phyloP scores from a whole-genome alignment of 1,284 basidiomycete genomes.

The Taiwanofungus camphoratus region DNA sequence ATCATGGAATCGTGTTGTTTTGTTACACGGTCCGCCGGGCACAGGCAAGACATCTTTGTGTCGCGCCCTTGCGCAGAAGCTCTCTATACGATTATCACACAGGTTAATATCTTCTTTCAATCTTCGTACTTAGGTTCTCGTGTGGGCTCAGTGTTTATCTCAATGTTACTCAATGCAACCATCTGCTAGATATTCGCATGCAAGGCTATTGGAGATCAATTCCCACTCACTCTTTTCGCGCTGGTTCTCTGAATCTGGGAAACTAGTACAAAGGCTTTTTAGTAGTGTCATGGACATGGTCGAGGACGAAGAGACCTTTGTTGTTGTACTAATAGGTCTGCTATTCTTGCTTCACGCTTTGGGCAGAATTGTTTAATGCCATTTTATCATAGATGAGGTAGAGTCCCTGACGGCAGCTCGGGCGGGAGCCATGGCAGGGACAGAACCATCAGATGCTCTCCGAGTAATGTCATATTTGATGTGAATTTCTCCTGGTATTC shows the following conservation, averaged over 20 bases:
- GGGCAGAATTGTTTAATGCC: too few species aligned
- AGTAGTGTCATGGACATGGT: constrained; percentile 82
- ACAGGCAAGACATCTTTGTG: constrained; percentile 98
- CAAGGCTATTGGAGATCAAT: constrained; percentile 94
- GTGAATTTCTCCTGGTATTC: background rate
- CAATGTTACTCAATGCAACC: background rate
- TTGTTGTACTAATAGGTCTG: constrained; percentile 90
- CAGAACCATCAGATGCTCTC: constrained; percentile 94
- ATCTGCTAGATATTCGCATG: constrained; percentile 69
- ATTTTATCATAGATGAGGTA: constrained; percentile 73
- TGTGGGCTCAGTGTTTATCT: background rate
- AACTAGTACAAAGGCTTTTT: constrained; percentile 94
- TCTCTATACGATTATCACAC: constrained; percentile 85
- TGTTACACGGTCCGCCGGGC: constrained; percentile 95
- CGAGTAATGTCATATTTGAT: constrained; percentile 45
- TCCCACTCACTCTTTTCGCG: constrained; percentile 94
- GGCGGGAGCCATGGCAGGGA: constrained; percentile 89
- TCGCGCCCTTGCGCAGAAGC: constrained; percentile 91
- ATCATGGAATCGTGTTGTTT: constrained; percentile 91
- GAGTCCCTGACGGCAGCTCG: constrained; percentile 93
- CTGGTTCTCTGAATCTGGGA: constrained; percentile 99
- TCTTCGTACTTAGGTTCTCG: background rate
- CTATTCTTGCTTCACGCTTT: background rate
- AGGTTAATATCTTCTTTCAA: constrained; percentile 39
- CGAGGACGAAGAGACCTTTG: constrained; percentile 87